Evolutionary conservation across 192 early-diverging fungal genomes (phyloP), one percentile per base, ranked within the genome.

Genomic region (Coemansia nantahalensis): DNA sequence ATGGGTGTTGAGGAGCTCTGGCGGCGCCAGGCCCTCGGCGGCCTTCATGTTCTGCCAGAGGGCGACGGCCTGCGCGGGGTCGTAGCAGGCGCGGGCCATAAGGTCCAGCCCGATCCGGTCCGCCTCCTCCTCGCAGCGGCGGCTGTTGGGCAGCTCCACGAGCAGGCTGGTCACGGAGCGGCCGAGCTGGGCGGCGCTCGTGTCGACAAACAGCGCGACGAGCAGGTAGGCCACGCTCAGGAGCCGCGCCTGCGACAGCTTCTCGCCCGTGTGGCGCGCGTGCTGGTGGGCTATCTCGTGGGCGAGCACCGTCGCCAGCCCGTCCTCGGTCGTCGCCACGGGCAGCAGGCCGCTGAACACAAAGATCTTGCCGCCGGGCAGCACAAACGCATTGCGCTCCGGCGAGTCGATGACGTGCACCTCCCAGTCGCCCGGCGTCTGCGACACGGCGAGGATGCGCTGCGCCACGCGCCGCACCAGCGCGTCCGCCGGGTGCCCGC

Each of bases 341-440:
- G 87, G 86, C 4, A 98, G 74, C 16, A 98, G 83, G 5, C 96
- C 96, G 19, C 91, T 91, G 54, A 97, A 98, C 26, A 98, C 96
- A 83, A 98, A 98, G 0, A 98, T 87, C 68, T 94, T 93, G 30
- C 92, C 92, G 31, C 91, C 92, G 2, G 96, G 94, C 38, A 95
- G 69, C 9, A 97, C 94, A 71, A 98, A 95, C 4, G 95, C 95
- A 68, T 97, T 98, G 55, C 68, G 79, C 64, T 93, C 83, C 3
- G 82, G 80, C 21, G 83, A 79, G 28, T 90, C 65, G 41, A 98
- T 86, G 1, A 98, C 91, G 79, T 92, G 76, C n/a, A 97, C 79
- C 41, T 95, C 90, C 96, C 96, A 98, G 7, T 90, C 66, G 13
- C 82, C 80, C 11, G 79, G 49, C 79, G 95, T 80, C 5, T 85